Percentiles rank a stretch among this genome's conserved stretches.
Evolutionary conservation across 2,329 filamentous ascomycete genomes (phyloP).

Genomic region (Verticillium dahliae): DNA sequence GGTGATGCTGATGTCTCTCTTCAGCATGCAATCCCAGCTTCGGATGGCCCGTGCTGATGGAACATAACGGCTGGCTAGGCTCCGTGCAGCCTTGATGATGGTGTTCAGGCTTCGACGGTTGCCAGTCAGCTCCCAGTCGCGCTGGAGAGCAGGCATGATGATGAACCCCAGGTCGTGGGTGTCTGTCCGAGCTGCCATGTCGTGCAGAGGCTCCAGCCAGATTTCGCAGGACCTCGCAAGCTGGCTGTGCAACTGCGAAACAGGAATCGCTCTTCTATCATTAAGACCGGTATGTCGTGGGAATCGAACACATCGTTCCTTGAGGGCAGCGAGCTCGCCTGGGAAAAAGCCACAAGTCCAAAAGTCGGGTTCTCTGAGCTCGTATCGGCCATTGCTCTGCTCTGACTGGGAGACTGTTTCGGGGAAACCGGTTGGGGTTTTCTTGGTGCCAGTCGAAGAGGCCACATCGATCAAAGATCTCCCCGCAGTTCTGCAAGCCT

Average conservation of each 20-base stretch:
- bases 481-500: constrained; percentile 6
- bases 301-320: constrained; percentile 24
- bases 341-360: constrained; percentile 26
- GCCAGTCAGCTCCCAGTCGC: constrained; percentile 39
- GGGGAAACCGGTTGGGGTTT: constrained; percentile 17
- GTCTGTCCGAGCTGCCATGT: constrained; percentile 33
- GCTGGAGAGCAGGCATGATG: constrained; percentile 36
- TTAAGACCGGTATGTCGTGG: constrained; percentile 27
- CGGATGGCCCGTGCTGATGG: constrained; percentile 34
- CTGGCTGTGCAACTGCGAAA: neutral
- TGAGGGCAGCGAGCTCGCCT: constrained; percentile 23
- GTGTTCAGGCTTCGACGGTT: constrained; percentile 29
- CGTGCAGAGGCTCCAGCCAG: constrained; percentile 27
- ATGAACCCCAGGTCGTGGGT: constrained; percentile 51
- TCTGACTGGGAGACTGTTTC: constrained; percentile 15
- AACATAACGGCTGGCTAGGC: constrained; percentile 34
- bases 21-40: constrained; percentile 37
- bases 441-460: neutral
- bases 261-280: constrained; percentile 16
- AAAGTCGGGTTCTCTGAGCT: constrained; percentile 3
- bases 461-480: constrained; percentile 1
- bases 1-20: constrained; percentile 19
- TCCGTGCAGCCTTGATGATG: constrained; percentile 35
- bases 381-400: neutral
- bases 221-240: constrained; percentile 14